Base-by-base conservation (phyloP, 2,329 filamentous ascomycete species). In the Fusarium nurragi region DNA sequence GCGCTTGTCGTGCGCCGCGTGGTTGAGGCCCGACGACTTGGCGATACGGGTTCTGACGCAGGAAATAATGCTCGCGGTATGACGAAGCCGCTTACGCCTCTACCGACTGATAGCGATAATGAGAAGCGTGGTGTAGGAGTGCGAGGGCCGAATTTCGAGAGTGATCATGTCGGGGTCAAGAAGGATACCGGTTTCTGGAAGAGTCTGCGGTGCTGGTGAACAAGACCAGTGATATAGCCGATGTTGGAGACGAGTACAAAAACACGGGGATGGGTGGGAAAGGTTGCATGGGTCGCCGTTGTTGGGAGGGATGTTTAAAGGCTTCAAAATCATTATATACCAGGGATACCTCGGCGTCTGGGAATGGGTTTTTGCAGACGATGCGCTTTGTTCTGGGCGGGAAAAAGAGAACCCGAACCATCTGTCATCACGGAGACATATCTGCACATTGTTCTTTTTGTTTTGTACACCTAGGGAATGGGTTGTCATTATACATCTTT, bases 1-100 rank as follows among this genome's bases (percentile, higher is more conserved):
- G 91, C 90, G 32, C 82, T 89, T 36, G 86, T 89, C 58, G 84
- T 89, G 39, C 81, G 86, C 23, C 81, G 87, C 48, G 87, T 90
- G 47, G 81, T 86, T 43, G 86, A 89, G 79, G 80, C 79, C n/a
- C 76, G 86, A 19, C 76, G 79, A 14, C 75, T 83, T 40, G 84
- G 84, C 5, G 82, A 82, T 68, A 77, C 78, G 72, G 84, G 81
- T 59, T 67, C 78, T 50, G 65, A 74, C 45, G 79, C 80, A 55
- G 77, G 76, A 53, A 77, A 74, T 73, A 82, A 83, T 65, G 80
- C 82, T 25, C 77, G 82, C 44, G 85, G 84, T 61, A 82, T 84
- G 76, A 87, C 86, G 19, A 86, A 85, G 76, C 85, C 86, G 22
- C 72, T 87, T 47, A 85, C 83, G 18, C 86, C 86, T 23, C 74